These are phyloP conservation scores for Schoenoplectus triqueter DNA, from an alignment of 202 grass and related monocot species.

Conservation along the genomic window DNA sequence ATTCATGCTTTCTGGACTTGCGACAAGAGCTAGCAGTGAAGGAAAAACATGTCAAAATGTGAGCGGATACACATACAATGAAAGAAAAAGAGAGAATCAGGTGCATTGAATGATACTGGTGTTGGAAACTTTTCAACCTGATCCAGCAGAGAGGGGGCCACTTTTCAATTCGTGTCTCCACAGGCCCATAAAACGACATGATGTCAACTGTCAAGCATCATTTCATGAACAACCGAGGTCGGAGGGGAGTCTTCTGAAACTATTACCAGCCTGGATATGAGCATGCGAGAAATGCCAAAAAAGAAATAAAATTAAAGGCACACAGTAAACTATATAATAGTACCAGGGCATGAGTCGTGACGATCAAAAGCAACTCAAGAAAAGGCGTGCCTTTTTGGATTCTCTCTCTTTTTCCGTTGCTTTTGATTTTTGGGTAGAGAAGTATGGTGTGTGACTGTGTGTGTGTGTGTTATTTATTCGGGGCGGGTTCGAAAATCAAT, in stretches of 20 bases:
- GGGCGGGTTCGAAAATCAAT: no score
- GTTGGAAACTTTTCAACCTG: background rate
- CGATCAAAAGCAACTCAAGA: background rate
- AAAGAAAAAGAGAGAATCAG: background rate
- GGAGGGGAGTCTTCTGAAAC: no score
- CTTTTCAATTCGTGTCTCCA: slow-evolving; percentile 4
- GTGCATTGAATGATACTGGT: background rate
- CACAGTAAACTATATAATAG: background rate
- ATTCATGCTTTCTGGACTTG: background rate
- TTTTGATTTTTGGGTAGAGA: background rate
- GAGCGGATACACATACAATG: background rate
- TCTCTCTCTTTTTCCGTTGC: background rate
- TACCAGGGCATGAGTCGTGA: background rate
- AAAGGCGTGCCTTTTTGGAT: slow-evolving; percentile 22
- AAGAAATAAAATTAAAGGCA: background rate
- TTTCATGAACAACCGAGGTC: background rate
- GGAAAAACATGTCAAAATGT: background rate
- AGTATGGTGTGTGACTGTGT: background rate
- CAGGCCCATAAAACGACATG: slow-evolving; percentile 10
- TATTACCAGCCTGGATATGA: background rate
- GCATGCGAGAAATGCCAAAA: background rate
- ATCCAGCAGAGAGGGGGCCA: background rate
- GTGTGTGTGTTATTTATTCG: no score
- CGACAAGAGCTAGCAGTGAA: background rate
- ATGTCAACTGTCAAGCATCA: background rate